These are phyloP conservation scores for Botrytis hyacinthi DNA, from an alignment of 2,329 filamentous ascomycete species.

Conservation along the genomic window DNA sequence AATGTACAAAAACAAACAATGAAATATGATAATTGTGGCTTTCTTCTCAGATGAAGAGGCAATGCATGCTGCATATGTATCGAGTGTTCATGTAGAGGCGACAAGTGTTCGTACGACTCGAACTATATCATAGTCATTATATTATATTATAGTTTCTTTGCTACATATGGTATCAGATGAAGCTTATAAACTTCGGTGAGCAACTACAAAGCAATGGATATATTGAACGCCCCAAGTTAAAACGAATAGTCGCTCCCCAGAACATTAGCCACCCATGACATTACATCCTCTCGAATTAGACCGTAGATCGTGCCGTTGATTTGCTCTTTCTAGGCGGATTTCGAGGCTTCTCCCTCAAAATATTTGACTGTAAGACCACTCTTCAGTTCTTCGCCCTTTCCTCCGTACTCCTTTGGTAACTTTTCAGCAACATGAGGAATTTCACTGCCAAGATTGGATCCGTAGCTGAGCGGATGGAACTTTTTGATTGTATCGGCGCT, in stretches of 20 bases:
- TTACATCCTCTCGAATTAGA: not conserved
- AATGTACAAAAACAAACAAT: no score
- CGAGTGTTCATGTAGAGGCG: not conserved
- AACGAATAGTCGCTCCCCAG: not conserved
- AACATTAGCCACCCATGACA: not conserved
- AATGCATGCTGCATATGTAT: not conserved
- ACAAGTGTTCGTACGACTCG: not conserved
- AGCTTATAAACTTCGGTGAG: not conserved
- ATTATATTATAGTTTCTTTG: not conserved
- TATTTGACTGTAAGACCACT: slow-evolving; percentile 38
- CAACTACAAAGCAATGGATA: slow-evolving; percentile 17
- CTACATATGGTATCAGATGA: slow-evolving; percentile 7
- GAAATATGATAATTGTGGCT: not conserved
- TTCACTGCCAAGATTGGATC: slow-evolving; percentile 64
- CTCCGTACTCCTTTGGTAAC: slow-evolving; percentile 77
- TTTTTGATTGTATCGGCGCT: slow-evolving; percentile 73
- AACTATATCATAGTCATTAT: not conserved
- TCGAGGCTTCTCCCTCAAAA: slow-evolving; percentile 15
- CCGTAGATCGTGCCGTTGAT: not conserved
- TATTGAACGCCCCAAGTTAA: slow-evolving; percentile 8
- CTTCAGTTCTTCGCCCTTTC: slow-evolving; percentile 54
- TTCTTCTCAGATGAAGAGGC: not conserved
- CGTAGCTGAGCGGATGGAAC: slow-evolving; percentile 75
- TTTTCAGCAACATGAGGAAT: slow-evolving; percentile 57
- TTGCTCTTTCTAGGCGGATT: not conserved